These are phyloP conservation scores for Myriangium duriaei DNA, from an alignment of 2,329 filamentous ascomycete genomes.

Conservation along the genomic window DNA sequence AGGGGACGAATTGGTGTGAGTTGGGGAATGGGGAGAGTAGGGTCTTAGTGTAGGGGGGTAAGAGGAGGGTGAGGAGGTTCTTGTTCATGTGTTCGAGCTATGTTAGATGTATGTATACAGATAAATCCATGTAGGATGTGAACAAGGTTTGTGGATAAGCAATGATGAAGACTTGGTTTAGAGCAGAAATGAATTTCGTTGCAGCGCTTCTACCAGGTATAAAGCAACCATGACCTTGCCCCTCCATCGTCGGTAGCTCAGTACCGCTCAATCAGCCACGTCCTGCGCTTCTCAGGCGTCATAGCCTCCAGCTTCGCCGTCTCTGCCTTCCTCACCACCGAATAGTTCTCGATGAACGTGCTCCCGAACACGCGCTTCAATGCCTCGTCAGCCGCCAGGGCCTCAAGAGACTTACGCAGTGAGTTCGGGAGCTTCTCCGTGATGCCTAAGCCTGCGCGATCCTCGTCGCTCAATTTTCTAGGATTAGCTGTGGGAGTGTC, in stretches of 20 bases:
- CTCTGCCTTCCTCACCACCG: constrained; percentile 48
- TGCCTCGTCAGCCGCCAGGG: constrained; percentile 36
- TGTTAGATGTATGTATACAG: too few relatives aligned
- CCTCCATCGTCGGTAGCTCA: constrained; percentile 20
- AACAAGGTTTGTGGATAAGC: too few relatives aligned
- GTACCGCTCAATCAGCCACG: constrained; percentile 57
- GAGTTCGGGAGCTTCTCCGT: constrained; percentile 40
- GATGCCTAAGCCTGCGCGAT: constrained; percentile 43
- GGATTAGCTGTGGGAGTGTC: constrained; percentile 35
- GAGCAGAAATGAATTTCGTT: too few relatives aligned
- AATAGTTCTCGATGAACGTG: constrained; percentile 44
- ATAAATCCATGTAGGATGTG: too few relatives aligned
- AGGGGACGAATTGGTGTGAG: constrained; percentile 38
- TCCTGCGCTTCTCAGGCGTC: constrained; percentile 33
- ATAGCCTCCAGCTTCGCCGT: constrained; percentile 39
- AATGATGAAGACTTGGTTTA: too few relatives aligned
- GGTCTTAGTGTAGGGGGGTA: constrained; percentile 25
- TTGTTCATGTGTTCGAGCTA: too few relatives aligned
- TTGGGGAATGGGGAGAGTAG: constrained; percentile 45
- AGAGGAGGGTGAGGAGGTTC: too few relatives aligned
- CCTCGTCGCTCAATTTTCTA: constrained; percentile 33
- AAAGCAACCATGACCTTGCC: background rate
- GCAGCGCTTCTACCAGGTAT: background rate
- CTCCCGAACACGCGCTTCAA: constrained; percentile 36
- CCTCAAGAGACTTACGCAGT: constrained; percentile 43